Conservation (phyloP, 305 asterid species). For the Galium porrigens region DNA sequence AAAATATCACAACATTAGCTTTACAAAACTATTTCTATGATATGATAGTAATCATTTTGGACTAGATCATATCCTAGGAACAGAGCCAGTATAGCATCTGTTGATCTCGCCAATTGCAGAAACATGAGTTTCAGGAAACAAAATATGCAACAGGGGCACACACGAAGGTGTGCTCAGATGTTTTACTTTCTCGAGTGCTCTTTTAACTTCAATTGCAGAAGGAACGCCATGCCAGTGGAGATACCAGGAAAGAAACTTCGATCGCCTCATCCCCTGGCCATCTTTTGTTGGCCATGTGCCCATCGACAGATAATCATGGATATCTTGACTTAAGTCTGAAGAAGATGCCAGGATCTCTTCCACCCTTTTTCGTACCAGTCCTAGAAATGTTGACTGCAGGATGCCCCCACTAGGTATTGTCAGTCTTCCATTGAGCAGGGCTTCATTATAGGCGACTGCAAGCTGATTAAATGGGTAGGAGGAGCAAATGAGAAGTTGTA, state of each 20-base stretch:
- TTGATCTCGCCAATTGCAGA: conserved; percentile 42
- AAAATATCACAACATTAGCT: not conserved
- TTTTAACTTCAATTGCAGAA: conserved; percentile 33
- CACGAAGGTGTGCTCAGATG: conserved; percentile 19
- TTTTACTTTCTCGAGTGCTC: conserved; percentile 39
- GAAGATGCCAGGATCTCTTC: conserved; percentile 45
- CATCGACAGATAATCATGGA: conserved; percentile 29
- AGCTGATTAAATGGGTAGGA: conserved; percentile 29
- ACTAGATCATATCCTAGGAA: conserved; percentile 11
- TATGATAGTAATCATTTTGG: not conserved
- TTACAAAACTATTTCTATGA: not conserved
- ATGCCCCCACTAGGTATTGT: conserved; percentile 44
- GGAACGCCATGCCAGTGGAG: conserved; percentile 72
- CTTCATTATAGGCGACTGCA: conserved; percentile 73
- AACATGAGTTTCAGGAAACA: conserved; percentile 62
- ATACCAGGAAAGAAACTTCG: conserved; percentile 57
- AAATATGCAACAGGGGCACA: conserved; percentile 50
- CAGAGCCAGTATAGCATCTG: conserved; percentile 18
- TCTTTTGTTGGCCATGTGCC: conserved; percentile 53
- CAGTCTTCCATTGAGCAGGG: conserved; percentile 51
- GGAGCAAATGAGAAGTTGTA: not conserved
- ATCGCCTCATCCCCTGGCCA: conserved; percentile 23
- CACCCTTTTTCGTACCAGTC: conserved; percentile 61
- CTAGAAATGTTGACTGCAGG: conserved; percentile 67
- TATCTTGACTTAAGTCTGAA: conserved; percentile 20